Evolutionary conservation across 2,329 filamentous ascomycete species (phyloP).

Genomic region (Zalaria sp.): DNA sequence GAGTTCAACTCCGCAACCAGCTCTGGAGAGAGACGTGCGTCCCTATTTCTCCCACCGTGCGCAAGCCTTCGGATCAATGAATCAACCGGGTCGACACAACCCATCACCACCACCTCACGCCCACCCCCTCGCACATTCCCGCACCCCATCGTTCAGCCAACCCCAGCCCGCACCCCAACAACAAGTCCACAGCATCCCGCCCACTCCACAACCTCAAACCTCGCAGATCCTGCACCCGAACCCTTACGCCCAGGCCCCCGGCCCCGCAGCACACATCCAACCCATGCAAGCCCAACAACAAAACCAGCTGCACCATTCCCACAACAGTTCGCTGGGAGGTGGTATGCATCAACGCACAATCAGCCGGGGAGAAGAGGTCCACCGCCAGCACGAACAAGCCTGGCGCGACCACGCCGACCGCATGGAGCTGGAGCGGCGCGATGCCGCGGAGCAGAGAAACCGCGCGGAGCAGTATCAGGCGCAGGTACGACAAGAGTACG

Average conservation of each 20-base stretch:
- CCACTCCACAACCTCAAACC: constrained; percentile 1
- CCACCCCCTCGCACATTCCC: constrained; percentile 14
- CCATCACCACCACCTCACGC: constrained; percentile 20
- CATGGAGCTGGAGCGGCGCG: not conserved
- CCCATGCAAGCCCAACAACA: constrained; percentile 10
- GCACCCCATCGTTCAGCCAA: constrained; percentile 16
- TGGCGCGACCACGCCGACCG: constrained; percentile 5
- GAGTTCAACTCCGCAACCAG: constrained; percentile 10
- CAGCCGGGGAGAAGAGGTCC: constrained; percentile 13
- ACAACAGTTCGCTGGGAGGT: constrained; percentile 14
- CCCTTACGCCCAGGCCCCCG: constrained; percentile 10
- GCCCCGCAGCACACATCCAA: constrained; percentile 2
- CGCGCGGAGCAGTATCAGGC: constrained; percentile 2
- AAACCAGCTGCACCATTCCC: constrained; percentile 15
- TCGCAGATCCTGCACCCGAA: constrained; percentile 14
- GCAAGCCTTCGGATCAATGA: constrained; percentile 13
- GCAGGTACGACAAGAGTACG: constrained; percentile 3
- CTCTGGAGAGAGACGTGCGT: constrained; percentile 15
- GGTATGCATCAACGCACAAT: constrained; percentile 12
- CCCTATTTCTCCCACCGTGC: constrained; percentile 16
- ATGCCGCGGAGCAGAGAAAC: not conserved
- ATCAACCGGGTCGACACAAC: constrained; percentile 14
- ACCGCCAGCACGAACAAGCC: constrained; percentile 10
- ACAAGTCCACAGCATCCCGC: constrained; percentile 6
- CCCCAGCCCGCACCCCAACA: constrained; percentile 7